These are phyloP conservation scores for Aureoboletus auriporus DNA, from an alignment of 768 basidiomycete species.

Conservation along the genomic window DNA sequence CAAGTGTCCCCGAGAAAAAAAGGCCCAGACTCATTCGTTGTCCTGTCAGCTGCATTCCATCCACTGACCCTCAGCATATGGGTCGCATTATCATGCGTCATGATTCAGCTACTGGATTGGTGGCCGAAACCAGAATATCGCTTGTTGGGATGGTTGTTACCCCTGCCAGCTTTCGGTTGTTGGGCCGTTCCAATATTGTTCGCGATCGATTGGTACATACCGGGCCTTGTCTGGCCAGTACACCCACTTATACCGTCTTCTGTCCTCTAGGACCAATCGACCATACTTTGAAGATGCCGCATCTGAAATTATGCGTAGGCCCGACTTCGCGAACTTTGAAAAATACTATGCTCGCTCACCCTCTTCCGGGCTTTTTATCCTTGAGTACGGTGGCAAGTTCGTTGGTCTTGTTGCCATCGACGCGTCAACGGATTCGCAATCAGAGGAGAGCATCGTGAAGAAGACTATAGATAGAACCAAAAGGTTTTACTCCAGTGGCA, in stretches of 20 bases:
- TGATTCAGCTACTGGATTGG: conserved; percentile 60
- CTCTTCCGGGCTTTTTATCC: conserved; percentile 66
- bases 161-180: conserved; percentile 64
- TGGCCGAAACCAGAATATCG: conserved; percentile 55
- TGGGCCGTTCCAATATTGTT: conserved; percentile 62
- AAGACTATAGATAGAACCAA: conserved; percentile 14
- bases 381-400: conserved; percentile 54
- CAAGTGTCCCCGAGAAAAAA: background rate
- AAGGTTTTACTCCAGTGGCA: conserved; percentile 26
- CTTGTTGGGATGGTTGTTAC: conserved; percentile 47
- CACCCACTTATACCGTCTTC: background rate
- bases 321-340: conserved; percentile 51
- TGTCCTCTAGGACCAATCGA: conserved; percentile 57
- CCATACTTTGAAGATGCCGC: conserved; percentile 57
- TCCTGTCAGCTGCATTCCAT: conserved; percentile 45
- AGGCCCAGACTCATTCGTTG: background rate
- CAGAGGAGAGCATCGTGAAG: conserved; percentile 25
- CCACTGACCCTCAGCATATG: conserved; percentile 60
- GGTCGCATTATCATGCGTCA: conserved; percentile 53
- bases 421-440: conserved; percentile 43
- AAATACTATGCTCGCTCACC: conserved; percentile 57
- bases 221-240: background rate
- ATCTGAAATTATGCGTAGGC: conserved; percentile 47
- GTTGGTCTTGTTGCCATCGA: conserved; percentile 72
- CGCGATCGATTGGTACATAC: conserved; percentile 60